phyloP scores from a whole-genome alignment of 192 early-diverging fungal genomes.

The Backusella circina region DNA sequence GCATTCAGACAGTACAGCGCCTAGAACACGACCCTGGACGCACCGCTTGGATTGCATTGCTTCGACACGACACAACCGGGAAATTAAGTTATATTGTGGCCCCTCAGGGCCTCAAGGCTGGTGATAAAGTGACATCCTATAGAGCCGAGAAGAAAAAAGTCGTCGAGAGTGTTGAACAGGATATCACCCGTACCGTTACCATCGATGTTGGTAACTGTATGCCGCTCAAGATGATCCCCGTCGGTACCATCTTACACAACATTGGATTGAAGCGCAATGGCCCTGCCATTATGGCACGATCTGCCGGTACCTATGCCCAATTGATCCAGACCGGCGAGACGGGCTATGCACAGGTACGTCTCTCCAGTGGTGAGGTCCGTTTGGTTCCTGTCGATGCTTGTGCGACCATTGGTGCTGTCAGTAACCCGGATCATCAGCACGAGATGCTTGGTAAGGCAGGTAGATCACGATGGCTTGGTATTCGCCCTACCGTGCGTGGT shows the following conservation, averaged over 20 bases:
- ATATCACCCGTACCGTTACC: slow-evolving; percentile 38
- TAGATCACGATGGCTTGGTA: slow-evolving; percentile 73
- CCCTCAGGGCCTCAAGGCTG: slow-evolving; percentile 69
- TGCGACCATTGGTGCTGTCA: slow-evolving; percentile 88
- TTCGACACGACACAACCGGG: slow-evolving; percentile 74
- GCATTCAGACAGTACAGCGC: slow-evolving; percentile 79
- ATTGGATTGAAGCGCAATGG: slow-evolving; percentile 78
- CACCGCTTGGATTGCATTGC: slow-evolving; percentile 80
- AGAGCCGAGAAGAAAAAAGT: background rate
- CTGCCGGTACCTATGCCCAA: slow-evolving; percentile 87
- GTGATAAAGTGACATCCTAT: slow-evolving; percentile 43
- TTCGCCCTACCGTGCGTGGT: slow-evolving; percentile 91
- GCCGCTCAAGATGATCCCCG: slow-evolving; percentile 85
- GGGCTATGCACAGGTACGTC: slow-evolving; percentile 81
- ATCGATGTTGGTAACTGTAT: slow-evolving; percentile 89
- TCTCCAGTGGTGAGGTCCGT: slow-evolving; percentile 85
- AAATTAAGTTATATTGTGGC: slow-evolving; percentile 86
- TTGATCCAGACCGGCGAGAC: slow-evolving; percentile 72
- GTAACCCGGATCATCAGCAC: slow-evolving; percentile 89
- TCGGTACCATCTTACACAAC: slow-evolving; percentile 86
- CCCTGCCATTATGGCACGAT: slow-evolving; percentile 71
- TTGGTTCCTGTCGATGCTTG: slow-evolving; percentile 77
- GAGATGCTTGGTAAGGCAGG: slow-evolving; percentile 89
- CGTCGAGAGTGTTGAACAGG: background rate
- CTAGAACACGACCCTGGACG: slow-evolving; percentile 95